These are phyloP conservation scores for Aspergillus bombycis DNA, from an alignment of 2,329 filamentous ascomycete genomes.

Conservation along the genomic window DNA sequence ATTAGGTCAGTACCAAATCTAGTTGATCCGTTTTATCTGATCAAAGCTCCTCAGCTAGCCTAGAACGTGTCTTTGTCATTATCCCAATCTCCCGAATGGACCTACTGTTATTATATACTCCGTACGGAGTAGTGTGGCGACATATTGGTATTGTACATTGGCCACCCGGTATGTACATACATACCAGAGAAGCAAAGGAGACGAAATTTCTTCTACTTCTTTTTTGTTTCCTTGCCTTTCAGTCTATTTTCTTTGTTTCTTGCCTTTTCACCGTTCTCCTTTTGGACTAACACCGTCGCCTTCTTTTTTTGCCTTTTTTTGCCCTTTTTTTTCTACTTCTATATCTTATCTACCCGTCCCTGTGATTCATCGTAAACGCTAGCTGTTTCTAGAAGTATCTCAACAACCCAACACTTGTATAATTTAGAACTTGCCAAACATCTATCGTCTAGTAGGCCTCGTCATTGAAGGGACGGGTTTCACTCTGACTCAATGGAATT, in stretches of 20 bases:
- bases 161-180: neutral
- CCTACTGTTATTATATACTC: no score
- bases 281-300: neutral
- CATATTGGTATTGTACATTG: neutral
- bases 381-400: conserved; percentile 5
- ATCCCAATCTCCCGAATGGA: neutral
- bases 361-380: neutral
- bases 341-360: conserved; percentile 3
- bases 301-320: neutral
- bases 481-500: neutral
- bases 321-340: no score
- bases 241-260: neutral
- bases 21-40: neutral
- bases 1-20: neutral
- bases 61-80: neutral
- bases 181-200: neutral
- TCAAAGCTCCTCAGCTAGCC: neutral
- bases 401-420: neutral
- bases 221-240: neutral
- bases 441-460: neutral
- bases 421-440: neutral
- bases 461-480: neutral
- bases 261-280: neutral
- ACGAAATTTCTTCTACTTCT: neutral
- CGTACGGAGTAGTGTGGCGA: no score